These are phyloP conservation scores for Strombidium stylifer DNA, from an alignment of 73 alveolate species.

Conservation along the genomic window DNA sequence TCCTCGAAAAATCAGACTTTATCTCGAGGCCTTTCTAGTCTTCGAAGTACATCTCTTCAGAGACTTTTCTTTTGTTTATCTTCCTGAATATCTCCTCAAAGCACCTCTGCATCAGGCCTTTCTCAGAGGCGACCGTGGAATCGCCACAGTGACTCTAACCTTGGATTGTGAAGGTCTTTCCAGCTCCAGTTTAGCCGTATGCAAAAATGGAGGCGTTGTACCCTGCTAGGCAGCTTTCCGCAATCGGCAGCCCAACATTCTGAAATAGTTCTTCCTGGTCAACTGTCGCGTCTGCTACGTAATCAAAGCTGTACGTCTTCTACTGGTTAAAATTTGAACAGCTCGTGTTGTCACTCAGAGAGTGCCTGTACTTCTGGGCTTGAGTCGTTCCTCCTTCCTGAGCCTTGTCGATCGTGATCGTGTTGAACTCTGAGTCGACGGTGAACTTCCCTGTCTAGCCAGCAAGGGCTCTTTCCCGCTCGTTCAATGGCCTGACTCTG, in stretches of 20 bases:
- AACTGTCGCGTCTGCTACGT: conserved; percentile 75
- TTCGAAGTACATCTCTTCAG: too few relatives aligned
- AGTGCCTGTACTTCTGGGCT: too few relatives aligned
- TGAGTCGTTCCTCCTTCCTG: too few relatives aligned
- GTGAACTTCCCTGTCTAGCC: conserved; percentile 32
- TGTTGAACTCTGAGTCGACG: too few relatives aligned
- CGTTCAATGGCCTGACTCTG: conserved; percentile 60
- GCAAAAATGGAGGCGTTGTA: conserved; percentile 96
- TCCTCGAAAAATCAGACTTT: too few relatives aligned
- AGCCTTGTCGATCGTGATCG: too few relatives aligned
- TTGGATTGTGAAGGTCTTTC: conserved; percentile 96
- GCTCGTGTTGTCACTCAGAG: conserved; percentile 3
- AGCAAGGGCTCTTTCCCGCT: conserved; percentile 29
- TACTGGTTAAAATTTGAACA: conserved; percentile 28
- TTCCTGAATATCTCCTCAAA: conserved; percentile 61
- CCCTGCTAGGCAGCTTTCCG: conserved; percentile 82
- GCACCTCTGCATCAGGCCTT: conserved; percentile 82
- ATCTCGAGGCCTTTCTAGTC: too few relatives aligned
- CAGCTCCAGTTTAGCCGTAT: conserved; percentile 99
- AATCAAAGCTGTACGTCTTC: conserved; percentile 67
- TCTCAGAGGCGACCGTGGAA: conserved; percentile 12
- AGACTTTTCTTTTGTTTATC: conserved; percentile 7
- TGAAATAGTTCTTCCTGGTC: conserved; percentile 76
- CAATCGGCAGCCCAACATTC: conserved; percentile 75
- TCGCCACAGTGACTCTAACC: conserved; percentile 58